phyloP scores from a whole-genome alignment of 2,329 filamentous ascomycete genomes.

The Colletotrichum noveboracense region DNA sequence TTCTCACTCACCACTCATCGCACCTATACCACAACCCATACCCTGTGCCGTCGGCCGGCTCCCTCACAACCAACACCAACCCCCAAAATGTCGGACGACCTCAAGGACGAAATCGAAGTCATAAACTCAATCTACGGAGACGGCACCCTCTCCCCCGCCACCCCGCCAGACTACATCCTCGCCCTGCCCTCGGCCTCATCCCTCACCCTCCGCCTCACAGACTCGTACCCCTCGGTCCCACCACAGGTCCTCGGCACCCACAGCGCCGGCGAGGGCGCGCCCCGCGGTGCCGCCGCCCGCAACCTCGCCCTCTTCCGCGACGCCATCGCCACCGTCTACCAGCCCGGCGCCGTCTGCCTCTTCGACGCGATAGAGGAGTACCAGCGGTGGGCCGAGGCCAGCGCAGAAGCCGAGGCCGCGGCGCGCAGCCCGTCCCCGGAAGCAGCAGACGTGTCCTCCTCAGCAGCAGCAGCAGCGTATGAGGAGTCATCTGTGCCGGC shows the following conservation, averaged over 20 bases:
- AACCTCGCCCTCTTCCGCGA: conserved; percentile 73
- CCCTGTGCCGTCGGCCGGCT: not conserved
- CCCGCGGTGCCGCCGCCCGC: conserved; percentile 73
- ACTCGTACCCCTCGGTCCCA: conserved; percentile 75
- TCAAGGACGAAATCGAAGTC: conserved; percentile 74
- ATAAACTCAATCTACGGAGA: conserved; percentile 86
- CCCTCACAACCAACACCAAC: not conserved
- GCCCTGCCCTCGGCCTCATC: conserved; percentile 67
- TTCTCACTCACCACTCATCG: not conserved
- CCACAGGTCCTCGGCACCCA: conserved; percentile 80
- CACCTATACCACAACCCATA: not conserved
- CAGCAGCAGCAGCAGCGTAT: conserved; percentile 26
- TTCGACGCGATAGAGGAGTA: conserved; percentile 90
- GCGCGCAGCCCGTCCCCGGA: not conserved
- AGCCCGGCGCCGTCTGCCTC: conserved; percentile 79
- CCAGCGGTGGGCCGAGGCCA: conserved; percentile 21
- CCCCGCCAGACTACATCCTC: conserved; percentile 60
- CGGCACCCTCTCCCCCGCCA: conserved; percentile 58
- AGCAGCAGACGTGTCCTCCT: not conserved
- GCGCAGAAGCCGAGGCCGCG: conserved; percentile 11
- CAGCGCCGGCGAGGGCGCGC: conserved; percentile 71
- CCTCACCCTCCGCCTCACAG: conserved; percentile 71
- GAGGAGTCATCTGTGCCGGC: conserved; percentile 8
- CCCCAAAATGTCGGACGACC: conserved; percentile 19
- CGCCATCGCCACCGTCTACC: conserved; percentile 71